These are phyloP conservation scores for Aspergillus conjunctus DNA, from an alignment of 495 filamentous ascomycete genomes.

Conservation along the genomic window DNA sequence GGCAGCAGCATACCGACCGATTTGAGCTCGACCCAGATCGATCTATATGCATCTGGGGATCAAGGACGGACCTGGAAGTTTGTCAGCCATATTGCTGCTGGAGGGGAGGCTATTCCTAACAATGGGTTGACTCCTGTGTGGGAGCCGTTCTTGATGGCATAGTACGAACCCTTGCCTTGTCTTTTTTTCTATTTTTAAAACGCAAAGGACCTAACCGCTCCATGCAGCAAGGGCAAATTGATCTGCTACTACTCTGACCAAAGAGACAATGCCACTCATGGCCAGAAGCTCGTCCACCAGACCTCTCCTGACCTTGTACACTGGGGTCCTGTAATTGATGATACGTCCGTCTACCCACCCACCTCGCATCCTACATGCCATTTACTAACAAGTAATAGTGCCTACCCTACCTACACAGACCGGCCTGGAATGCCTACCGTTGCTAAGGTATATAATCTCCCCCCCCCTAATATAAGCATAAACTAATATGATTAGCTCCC, in stretches of 20 bases:
- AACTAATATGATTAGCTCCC: constrained; percentile 45
- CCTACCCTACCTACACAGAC: constrained; percentile 58
- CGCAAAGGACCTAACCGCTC: too few relatives aligned
- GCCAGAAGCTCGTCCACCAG: constrained; percentile 69
- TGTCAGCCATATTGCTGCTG: constrained; percentile 63
- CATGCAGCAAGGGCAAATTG: constrained; percentile 52
- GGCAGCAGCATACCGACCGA: constrained; percentile 66
- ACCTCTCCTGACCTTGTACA: constrained; percentile 54
- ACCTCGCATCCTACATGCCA: background rate
- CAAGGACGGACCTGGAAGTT: constrained; percentile 65
- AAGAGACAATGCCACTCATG: constrained; percentile 58
- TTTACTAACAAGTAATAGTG: constrained; percentile 25
- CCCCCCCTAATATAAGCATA: background rate
- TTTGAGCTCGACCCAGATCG: constrained; percentile 64
- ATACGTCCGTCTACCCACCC: constrained; percentile 45
- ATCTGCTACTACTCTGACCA: constrained; percentile 72
- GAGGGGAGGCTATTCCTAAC: constrained; percentile 59
- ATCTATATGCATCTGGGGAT: constrained; percentile 65
- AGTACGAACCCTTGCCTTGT: constrained; percentile 29
- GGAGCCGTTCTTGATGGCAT: constrained; percentile 66
- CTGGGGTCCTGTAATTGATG: constrained; percentile 62
- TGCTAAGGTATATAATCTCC: constrained; percentile 32
- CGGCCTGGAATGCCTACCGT: constrained; percentile 70
- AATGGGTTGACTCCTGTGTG: constrained; percentile 69
- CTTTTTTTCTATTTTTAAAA: too few relatives aligned